Base-by-base conservation (phyloP, 768 basidiomycete species). In the Lentinula detonsa region DNA sequence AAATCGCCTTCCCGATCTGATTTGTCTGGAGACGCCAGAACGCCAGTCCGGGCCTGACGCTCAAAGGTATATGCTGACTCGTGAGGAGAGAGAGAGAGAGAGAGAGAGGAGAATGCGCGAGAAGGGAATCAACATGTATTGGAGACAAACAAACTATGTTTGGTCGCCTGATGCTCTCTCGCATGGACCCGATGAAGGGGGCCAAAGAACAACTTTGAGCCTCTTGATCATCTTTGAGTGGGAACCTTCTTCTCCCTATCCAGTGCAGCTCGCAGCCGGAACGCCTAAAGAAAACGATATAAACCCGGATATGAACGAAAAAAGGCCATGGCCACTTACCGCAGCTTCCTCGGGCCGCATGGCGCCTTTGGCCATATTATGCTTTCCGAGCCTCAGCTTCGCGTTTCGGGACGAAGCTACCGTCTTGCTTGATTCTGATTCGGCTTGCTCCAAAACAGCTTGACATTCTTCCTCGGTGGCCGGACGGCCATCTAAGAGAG, bases 351-450 rank as follows among this genome's bases (percentile, higher is more conserved):
- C 91, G 0, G 88, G 88, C 55, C 88, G 79, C 64, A 91, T 71
- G 0, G 90, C 90, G 2, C 90, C 91, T 72, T 93, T 93, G 2
- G 91, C 92, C 90, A 92, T 91, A 68, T 93, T 93, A 65, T 92
- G 89, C 66, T 90, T 92, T 4, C 89, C 86, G 28, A 82, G 78
- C 62, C 85, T 79, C 13, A 85, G 73, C 64, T 81, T 83, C 59
- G 85, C 81, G 57, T 72, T 76, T 53, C 83, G 72, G 5, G 75
- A 71, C 64, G 69, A 76, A 65, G 68, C 76, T 46, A 65, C 74
- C 39, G 64, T 77, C 65, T 57, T 75, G 73, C 57, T 75, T 51
- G 69, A 31, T 18, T 72, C 43, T 70, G 67, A 61, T 78, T 80
- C 28, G 74, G 70, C 5, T 76, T 76, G 2, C 73, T 70, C 7